Evolutionary conservation across 495 filamentous ascomycete genomes (phyloP).

Genomic region (Neurospora tetraspora): DNA sequence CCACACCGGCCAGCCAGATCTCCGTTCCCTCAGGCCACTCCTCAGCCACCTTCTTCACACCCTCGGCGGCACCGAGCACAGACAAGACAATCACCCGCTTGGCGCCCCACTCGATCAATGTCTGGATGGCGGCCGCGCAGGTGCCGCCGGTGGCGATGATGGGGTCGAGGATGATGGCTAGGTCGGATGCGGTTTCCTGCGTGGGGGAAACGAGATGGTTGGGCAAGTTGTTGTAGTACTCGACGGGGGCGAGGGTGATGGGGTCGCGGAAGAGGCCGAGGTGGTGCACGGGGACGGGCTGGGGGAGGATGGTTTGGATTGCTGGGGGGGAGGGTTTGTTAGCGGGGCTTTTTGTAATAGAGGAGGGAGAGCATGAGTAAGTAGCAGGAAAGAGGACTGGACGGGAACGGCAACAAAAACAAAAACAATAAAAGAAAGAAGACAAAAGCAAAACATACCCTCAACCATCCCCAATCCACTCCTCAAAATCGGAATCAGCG

Average conservation of each 20-base stretch:
- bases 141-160: constrained; percentile 92
- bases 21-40: constrained; percentile 67
- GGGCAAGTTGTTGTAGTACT: constrained; percentile 98
- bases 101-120: constrained; percentile 83
- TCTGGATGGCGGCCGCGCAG: constrained; percentile 78
- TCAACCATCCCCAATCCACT: constrained; percentile 88
- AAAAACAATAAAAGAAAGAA: neutral
- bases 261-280: constrained; percentile 89
- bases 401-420: neutral
- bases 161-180: constrained; percentile 78
- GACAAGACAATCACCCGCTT: constrained; percentile 68
- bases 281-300: constrained; percentile 77
- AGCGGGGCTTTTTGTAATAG: no score
- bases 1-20: constrained; percentile 75
- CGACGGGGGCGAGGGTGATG: constrained; percentile 73
- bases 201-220: constrained; percentile 39
- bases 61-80: constrained; percentile 59
- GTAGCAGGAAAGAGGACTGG: neutral
- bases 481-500: constrained; percentile 82
- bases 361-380: neutral
- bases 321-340: no score
- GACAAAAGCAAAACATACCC: constrained; percentile 30
- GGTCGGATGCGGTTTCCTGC: constrained; percentile 30
- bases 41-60: constrained; percentile 56
- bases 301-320: constrained; percentile 71